Percentiles rank a stretch among this genome's conserved stretches.
Evolutionary conservation across 768 basidiomycete species (phyloP).

Genomic region (Amanita muscaria): DNA sequence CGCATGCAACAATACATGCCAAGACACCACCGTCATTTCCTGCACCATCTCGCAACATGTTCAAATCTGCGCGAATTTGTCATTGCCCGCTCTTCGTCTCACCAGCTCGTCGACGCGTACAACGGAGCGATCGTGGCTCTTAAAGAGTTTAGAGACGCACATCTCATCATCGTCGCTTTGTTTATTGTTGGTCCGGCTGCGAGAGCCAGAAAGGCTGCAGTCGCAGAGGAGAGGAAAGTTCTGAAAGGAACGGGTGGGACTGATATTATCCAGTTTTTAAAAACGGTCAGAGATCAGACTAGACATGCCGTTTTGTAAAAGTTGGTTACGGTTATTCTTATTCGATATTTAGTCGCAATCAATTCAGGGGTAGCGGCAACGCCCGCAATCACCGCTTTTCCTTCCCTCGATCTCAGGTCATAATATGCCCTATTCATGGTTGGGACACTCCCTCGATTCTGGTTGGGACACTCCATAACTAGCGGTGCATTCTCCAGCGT

Average conservation of each 20-base stretch:
- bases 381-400: too few species aligned
- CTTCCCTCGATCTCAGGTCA: too few species aligned
- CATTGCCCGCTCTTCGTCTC: conserved; percentile 10
- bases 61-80: conserved; percentile 59
- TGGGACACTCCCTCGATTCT: too few species aligned
- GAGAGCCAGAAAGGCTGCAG: conserved; percentile 14
- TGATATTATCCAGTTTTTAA: conserved; percentile 67
- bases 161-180: conserved; percentile 66
- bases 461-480: too few species aligned
- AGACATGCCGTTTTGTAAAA: background rate
- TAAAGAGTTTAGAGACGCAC: conserved; percentile 70
- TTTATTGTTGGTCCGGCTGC: conserved; percentile 74
- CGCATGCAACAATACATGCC: conserved; percentile 87
- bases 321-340: too few species aligned
- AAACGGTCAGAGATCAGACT: conserved; percentile 51
- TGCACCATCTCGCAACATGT: conserved; percentile 53
- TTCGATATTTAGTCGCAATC: too few species aligned
- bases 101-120: conserved; percentile 54
- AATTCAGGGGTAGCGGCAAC: too few species aligned
- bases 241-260: conserved; percentile 80
- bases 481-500: too few species aligned
- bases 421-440: too few species aligned
- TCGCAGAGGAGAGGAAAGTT: background rate
- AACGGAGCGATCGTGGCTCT: conserved; percentile 59
- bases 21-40: conserved; percentile 66